Base-by-base conservation (phyloP, 1,284 basidiomycete species). In the Sporisorium scitamineum region DNA sequence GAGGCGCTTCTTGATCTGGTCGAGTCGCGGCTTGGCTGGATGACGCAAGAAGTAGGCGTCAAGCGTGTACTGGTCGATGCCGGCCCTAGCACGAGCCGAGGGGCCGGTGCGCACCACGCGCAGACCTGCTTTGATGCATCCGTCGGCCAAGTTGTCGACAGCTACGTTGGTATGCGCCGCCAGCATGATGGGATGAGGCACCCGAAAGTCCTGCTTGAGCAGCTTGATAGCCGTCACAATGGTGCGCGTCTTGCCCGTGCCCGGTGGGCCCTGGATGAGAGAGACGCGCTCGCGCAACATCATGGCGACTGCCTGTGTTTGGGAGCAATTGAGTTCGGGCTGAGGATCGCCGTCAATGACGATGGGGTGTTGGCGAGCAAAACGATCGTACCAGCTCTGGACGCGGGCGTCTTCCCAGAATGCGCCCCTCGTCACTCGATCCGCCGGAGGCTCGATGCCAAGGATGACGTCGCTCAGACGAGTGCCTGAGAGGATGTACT, bases 241-340 rank as follows among this genome's bases (percentile, higher is more conserved):
- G 0, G 95, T 96, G 80, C 92, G 91, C 1, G 94, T 96, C 86
- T 97, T 97, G 51, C 95, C 94, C 0, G 95, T 97, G n/a, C 95
- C 95, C 7, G 95, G 95, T 24, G 95, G 95, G 16, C 95, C 95
- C 87, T 97, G 95, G 22, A 97, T 90, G 24, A 97, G 88, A 82
- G 92, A 92, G 39, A 94, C 86, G 32, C 90, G 88, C 77, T 94
- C 89, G 7, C 90, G 90, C 48, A 97, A 88, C 92, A 96, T 95
- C 87, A 91, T 89, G 1, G 94, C 94, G 53, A 95, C 90, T 0
- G 95, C 95, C 61, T 90, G 88, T 58, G 90, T 89, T 85, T 97
- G 94, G n/a, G 91, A 92, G 11, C 86, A 82, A 82, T 96, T 97
- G 73, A 97, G 85, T 0, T 88, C 88, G 1, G 96, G 84, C 2